Percentiles rank a stretch among this genome's conserved stretches.
phyloP scores from a whole-genome alignment of 257 asterid genomes.

The Solanum ossicruentum region DNA sequence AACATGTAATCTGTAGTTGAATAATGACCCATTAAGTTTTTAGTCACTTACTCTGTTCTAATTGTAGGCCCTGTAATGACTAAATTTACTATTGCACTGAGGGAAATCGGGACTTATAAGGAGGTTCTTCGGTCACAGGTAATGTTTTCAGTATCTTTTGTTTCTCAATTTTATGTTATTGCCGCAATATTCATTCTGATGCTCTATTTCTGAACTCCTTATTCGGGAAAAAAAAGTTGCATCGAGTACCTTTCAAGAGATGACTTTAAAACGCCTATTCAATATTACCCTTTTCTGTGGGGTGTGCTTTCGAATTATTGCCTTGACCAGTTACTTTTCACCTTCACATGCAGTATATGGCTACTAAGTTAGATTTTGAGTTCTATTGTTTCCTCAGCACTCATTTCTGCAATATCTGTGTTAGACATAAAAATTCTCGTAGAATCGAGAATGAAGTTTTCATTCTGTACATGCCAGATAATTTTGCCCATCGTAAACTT shows the following conservation, averaged over 20 bases:
- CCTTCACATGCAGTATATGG: background rate
- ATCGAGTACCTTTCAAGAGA: background rate
- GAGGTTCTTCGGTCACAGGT: slow-evolving; percentile 99
- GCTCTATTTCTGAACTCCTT: background rate
- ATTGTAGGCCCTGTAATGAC: slow-evolving; percentile 95
- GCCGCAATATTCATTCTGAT: background rate
- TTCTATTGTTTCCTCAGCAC: background rate
- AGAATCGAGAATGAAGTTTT: no score
- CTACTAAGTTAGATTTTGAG: background rate
- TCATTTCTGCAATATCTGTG: background rate
- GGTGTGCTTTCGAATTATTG: background rate
- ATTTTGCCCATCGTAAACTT: background rate
- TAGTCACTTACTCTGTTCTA: background rate
- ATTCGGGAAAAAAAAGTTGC: background rate
- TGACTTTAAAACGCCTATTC: background rate
- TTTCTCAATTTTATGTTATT: background rate
- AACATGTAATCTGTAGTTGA: background rate
- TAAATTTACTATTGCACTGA: slow-evolving; percentile 91
- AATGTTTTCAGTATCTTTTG: slow-evolving; percentile 1
- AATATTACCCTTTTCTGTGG: background rate
- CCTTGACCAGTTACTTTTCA: background rate
- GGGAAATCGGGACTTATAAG: slow-evolving; percentile 97
- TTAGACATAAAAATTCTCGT: background rate
- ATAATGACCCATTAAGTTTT: background rate
- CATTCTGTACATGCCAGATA: no score